Conservation (phyloP, 495 filamentous ascomycete species). For the Aspergillus ellipticus region DNA sequence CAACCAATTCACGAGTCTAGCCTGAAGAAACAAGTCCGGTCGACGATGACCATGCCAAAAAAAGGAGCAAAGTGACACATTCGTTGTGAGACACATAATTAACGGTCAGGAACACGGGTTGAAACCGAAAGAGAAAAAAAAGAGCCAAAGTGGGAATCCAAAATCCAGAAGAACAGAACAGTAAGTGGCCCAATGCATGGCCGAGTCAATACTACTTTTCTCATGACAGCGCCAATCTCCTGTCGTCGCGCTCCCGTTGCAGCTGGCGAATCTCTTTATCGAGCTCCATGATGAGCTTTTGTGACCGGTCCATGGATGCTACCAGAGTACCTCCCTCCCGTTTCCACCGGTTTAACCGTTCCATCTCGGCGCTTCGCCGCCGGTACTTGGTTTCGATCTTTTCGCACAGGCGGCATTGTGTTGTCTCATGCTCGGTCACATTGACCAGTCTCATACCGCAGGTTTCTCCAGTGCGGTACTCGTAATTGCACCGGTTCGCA, state of each 20-base stretch:
- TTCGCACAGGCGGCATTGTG: constrained; percentile 80
- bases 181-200: constrained; percentile 16
- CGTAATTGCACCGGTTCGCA: constrained; percentile 88
- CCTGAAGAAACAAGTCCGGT: constrained; percentile 34
- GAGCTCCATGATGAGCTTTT: constrained; percentile 58
- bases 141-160: constrained; percentile 19
- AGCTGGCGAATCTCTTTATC: constrained; percentile 59
- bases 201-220: constrained; percentile 7
- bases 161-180: constrained; percentile 15
- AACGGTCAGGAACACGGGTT: constrained; percentile 16
- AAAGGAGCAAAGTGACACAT: constrained; percentile 11
- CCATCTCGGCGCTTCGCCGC: constrained; percentile 68
- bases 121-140: constrained; percentile 18
- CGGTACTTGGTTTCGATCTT: constrained; percentile 86
- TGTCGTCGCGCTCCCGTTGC: constrained; percentile 38
- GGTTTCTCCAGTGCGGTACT: constrained; percentile 97
- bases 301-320: constrained; percentile 77
- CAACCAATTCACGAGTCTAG: constrained; percentile 21
- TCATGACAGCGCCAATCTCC: constrained; percentile 32
- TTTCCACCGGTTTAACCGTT: constrained; percentile 79
- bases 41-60: constrained; percentile 19
- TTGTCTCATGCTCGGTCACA: constrained; percentile 56
- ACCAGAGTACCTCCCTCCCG: constrained; percentile 63
- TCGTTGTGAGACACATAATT: constrained; percentile 34
- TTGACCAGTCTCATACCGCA: constrained; percentile 91